Evolutionary conservation across 495 filamentous ascomycete species (phyloP), one percentile per base, ranked within the genome.

Genomic region (Xanthoparmelia taractica): DNA sequence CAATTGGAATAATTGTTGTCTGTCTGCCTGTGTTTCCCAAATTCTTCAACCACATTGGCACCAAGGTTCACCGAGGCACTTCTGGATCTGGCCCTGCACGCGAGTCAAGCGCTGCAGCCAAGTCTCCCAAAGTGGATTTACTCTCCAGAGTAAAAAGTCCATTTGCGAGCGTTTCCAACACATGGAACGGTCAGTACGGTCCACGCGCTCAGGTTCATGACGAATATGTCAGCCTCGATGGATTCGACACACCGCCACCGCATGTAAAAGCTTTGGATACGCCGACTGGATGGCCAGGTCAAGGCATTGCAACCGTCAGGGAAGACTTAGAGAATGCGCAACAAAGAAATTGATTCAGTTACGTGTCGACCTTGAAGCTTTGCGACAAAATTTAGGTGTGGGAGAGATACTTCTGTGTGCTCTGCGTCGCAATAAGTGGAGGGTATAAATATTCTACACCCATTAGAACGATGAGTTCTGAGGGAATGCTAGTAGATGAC

Each of bases 31-130:
- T 15, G 7, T 1, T 63, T 18, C 61, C 61, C 18, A 37, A 41
- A 36, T 58, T 63, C 52, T 63, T 63, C 52, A 52, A 58, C 31
- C 29, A 59, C 52, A 18, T 38, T 41, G 27, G 40, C 27, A 27
- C 61, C 61, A 58, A 58, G 57, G 20, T 63, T 12, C 25, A 17
- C 60, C 23, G 23, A 25, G 12, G 23, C 23, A 48, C n/a, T 7
- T 15, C 10, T 10, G 45, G 23, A 48, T 0, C n/a, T 27, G 45
- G n/a, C 2, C 23, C 23, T 27, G 10, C 2, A 27, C 7, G 10
- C 10, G 2, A 25, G 2, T 48, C 45, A 15, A 13, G 45, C 45
- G n/a, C 45, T 27, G 45, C n/a, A 27, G 5, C 10, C 8, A 12
- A 15, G 3, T 27, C 23, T 8, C 23, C 45, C 23, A 13, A 25